A percentile compares a stretch with the other conserved stretches of the same genome.
These are phyloP conservation scores for Tricholoma flavovirens DNA, from an alignment of 768 basidiomycete species.

Conservation along the genomic window DNA sequence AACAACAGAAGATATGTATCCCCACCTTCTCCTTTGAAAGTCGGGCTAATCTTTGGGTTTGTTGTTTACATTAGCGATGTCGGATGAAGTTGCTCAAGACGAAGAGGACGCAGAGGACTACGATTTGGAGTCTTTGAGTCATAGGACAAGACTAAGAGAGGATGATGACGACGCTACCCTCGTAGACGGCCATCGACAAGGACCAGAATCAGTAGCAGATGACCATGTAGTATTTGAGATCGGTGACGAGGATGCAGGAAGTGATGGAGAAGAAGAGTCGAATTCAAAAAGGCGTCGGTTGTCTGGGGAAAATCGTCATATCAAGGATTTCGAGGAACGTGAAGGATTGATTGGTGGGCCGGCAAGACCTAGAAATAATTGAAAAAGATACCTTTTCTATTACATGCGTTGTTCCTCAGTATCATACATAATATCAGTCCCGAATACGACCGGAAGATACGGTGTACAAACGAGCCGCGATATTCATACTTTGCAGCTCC, in stretches of 20 bases:
- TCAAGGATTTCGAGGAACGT: constrained; percentile 48
- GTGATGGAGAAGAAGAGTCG: constrained; percentile 57
- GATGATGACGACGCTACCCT: constrained; percentile 71
- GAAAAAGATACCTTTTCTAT: constrained; percentile 14
- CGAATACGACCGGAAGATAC: constrained; percentile 83
- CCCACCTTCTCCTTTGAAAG: constrained; percentile 7
- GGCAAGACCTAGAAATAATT: constrained; percentile 31
- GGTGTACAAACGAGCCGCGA: constrained; percentile 82
- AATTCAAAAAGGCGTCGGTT: constrained; percentile 47
- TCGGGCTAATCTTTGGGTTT: constrained; percentile 17
- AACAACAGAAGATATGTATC: constrained; percentile 78
- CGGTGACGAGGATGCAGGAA: constrained; percentile 70
- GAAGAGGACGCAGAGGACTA: constrained; percentile 93
- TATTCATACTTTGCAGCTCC: constrained; percentile 96
- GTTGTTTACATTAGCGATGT: constrained; percentile 79
- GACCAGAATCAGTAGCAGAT: constrained; percentile 44
- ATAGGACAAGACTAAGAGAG: constrained; percentile 43
- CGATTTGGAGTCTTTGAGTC: constrained; percentile 72
- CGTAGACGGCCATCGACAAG: constrained; percentile 52
- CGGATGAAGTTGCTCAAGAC: constrained; percentile 92
- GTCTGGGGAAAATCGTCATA: constrained; percentile 42
- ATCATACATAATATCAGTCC: constrained; percentile 39
- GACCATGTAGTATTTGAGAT: constrained; percentile 88
- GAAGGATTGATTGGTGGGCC: constrained; percentile 53
- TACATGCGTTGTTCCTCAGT: constrained; percentile 16